Evolutionary conservation across 2,329 filamentous ascomycete species (phyloP).

Genomic region (Botrytis squamosa): DNA sequence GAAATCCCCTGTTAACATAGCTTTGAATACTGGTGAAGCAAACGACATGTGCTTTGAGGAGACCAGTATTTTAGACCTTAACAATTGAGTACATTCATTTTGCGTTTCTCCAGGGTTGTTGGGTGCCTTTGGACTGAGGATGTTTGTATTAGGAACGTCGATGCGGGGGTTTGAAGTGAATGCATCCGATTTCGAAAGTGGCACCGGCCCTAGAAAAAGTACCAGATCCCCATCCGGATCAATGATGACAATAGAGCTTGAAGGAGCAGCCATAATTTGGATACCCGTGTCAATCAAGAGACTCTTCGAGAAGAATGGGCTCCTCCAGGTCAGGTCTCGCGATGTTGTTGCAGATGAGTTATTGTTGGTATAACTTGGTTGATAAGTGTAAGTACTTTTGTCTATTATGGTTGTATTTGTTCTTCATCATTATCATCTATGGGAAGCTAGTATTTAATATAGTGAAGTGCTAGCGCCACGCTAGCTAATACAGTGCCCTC

Average conservation of each 20-base stretch:
- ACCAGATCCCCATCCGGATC: conserved; percentile 13
- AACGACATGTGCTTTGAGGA: conserved; percentile 16
- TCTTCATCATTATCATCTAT: too few relatives aligned
- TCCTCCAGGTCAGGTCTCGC: not conserved
- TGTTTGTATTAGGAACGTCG: not conserved
- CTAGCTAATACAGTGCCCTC: too few relatives aligned
- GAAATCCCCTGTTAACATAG: conserved; percentile 1
- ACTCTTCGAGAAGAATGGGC: not conserved
- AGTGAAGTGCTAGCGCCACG: too few relatives aligned
- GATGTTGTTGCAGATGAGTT: too few relatives aligned
- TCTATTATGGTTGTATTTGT: too few relatives aligned
- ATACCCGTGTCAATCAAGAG: not conserved
- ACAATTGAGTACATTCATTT: too few relatives aligned
- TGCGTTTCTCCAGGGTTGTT: not conserved
- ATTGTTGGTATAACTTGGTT: too few relatives aligned
- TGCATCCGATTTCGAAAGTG: fast-evolving
- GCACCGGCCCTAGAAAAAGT: not conserved
- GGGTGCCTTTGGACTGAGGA: too few relatives aligned
- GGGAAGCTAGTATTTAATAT: too few relatives aligned
- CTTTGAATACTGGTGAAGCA: conserved; percentile 14
- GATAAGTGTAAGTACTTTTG: too few relatives aligned
- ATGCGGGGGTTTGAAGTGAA: too few relatives aligned
- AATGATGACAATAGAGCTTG: not conserved
- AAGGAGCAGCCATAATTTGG: not conserved
- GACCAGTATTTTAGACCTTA: not conserved